Evolutionary conservation across 192 early-diverging fungal species (phyloP).

Genomic region (Coemansia sp.): DNA sequence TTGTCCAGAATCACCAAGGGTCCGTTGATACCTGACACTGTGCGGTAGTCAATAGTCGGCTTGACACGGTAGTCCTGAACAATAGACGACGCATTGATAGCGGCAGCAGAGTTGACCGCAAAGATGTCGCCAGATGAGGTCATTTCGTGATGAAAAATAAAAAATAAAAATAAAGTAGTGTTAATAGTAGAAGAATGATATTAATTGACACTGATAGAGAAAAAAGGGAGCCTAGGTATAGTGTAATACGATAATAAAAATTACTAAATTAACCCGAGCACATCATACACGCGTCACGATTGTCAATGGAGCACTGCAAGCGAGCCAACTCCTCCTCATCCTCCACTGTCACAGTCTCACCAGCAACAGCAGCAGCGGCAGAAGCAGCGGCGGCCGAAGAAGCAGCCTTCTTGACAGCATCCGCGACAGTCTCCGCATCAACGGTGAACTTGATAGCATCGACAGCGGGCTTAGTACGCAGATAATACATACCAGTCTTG

Average conservation of each 20-base stretch:
- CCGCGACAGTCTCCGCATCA: constrained; percentile 70
- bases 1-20: constrained; percentile 98
- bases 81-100: constrained; percentile 54
- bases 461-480: constrained; percentile 92
- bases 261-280: constrained; percentile 70
- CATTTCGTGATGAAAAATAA: constrained; percentile 11
- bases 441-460: constrained; percentile 99
- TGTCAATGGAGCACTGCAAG: constrained; percentile 89
- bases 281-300: constrained; percentile 91
- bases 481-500: constrained; percentile 99
- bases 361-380: constrained; percentile 37
- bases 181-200: not conserved
- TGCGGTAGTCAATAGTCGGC: constrained; percentile 80
- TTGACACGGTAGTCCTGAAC: constrained; percentile 55
- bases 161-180: not conserved
- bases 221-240: not conserved
- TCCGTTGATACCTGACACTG: constrained; percentile 96
- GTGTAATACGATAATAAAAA: not conserved
- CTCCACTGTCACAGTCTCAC: not conserved
- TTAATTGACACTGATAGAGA: constrained; percentile 3
- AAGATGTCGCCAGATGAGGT: constrained; percentile 50
- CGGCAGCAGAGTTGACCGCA: constrained; percentile 51
- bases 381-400: constrained; percentile 27
- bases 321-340: constrained; percentile 69
- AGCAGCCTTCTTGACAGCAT: constrained; percentile 46